Percentiles rank a stretch among this genome's conserved stretches.
Evolutionary conservation across 2,329 filamentous ascomycete species (phyloP).

Genomic region (Fusarium sp.): DNA sequence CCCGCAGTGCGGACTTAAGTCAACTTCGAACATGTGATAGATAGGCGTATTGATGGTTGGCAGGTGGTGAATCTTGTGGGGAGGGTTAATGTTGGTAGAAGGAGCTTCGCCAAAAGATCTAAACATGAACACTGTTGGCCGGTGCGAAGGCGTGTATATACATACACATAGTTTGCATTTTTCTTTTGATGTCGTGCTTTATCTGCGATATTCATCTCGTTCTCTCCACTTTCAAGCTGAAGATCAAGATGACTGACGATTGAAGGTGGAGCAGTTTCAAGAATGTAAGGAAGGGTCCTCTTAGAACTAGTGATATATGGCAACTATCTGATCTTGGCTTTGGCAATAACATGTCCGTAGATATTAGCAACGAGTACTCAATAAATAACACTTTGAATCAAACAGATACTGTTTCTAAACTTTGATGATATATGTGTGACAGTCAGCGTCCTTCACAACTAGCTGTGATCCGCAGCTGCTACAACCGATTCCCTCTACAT

Average conservation of each 20-base stretch:
- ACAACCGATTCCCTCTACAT: neutral
- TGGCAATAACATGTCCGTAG: neutral
- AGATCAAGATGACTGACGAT: neutral
- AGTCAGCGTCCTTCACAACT: neutral
- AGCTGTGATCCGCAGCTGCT: neutral
- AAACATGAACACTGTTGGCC: no score
- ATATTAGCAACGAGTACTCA: no score
- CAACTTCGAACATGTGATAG: neutral
- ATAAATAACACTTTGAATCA: no score
- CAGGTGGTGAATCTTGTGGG: neutral
- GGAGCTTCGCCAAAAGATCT: neutral
- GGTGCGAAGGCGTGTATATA: no score
- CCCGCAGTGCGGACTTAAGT: neutral
- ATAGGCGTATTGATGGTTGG: neutral
- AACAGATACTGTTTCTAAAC: no score
- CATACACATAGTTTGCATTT: neutral
- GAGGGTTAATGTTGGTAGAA: neutral
- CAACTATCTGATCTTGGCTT: neutral
- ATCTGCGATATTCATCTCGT: neutral
- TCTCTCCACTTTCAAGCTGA: neutral
- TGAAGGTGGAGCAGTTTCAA: neutral
- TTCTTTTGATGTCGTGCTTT: neutral
- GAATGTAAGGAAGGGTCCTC: fast-evolving
- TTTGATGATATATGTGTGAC: neutral
- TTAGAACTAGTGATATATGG: neutral